Evolutionary conservation across 768 basidiomycete genomes (phyloP).

Genomic region (Antrodiella citrinella): DNA sequence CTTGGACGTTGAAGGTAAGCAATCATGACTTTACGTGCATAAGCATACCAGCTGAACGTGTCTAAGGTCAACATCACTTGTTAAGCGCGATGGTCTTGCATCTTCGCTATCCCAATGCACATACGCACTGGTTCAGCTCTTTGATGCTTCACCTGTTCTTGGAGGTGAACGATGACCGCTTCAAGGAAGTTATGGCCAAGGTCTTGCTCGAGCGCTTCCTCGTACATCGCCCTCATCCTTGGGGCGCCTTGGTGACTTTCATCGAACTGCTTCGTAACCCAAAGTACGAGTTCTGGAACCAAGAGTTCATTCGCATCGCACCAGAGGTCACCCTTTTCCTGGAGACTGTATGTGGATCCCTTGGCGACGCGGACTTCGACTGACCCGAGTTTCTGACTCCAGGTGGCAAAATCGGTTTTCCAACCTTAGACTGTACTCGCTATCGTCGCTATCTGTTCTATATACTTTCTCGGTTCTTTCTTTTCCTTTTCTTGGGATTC

Average conservation of each 20-base stretch:
- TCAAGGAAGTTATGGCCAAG: constrained; percentile 78
- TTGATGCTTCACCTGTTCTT: constrained; percentile 82
- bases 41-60: too few species aligned
- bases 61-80: constrained; percentile 94
- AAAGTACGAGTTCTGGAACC: constrained; percentile 88
- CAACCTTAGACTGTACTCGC: constrained; percentile 58
- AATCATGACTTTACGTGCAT: background rate
- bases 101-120: constrained; percentile 94
- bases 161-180: constrained; percentile 68
- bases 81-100: constrained; percentile 91
- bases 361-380: constrained; percentile 3
- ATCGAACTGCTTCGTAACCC: constrained; percentile 88
- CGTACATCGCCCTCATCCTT: constrained; percentile 92
- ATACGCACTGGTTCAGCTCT: constrained; percentile 97
- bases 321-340: constrained; percentile 82
- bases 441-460: constrained; percentile 75
- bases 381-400: constrained; percentile 9
- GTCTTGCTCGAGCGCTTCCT: constrained; percentile 92
- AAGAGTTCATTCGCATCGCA: constrained; percentile 75
- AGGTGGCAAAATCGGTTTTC: constrained; percentile 77
- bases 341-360: constrained; percentile 55
- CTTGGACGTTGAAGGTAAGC: constrained; percentile 84
- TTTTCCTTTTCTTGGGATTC: constrained; percentile 30
- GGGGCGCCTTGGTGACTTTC: constrained; percentile 91
- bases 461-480: constrained; percentile 63